Evolutionary conservation across 306 rosid genomes (phyloP).

Genomic region (Trifolium pratense): DNA sequence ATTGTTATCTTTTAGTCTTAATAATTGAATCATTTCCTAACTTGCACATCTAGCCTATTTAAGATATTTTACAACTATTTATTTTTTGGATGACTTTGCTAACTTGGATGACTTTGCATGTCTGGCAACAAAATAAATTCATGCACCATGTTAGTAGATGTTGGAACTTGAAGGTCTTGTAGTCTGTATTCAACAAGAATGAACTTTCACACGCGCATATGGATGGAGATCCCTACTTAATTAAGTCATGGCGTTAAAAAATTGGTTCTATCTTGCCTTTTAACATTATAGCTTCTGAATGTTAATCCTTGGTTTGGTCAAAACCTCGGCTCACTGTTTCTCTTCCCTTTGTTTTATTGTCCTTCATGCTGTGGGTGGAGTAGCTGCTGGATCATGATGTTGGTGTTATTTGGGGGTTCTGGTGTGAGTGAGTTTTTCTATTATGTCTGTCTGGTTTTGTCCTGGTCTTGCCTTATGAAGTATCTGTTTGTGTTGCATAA

Average conservation of each 20-base stretch:
- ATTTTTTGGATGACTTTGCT: not conserved
- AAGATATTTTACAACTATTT: conserved; percentile 14
- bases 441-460: not conserved
- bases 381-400: not conserved
- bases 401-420: not conserved
- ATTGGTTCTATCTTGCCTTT: not conserved
- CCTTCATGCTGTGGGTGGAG: conserved; percentile 4
- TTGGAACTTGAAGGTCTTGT: not conserved
- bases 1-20: conserved; percentile 22
- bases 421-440: not conserved
- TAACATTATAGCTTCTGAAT: conserved; percentile 6
- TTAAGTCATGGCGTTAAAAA: conserved; percentile 2
- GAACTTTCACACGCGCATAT: not conserved
- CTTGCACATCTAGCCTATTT: not conserved
- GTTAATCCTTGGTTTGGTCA: not conserved
- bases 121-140: not conserved
- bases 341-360: not conserved
- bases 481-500: not conserved
- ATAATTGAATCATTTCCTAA: conserved; percentile 22
- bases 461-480: not conserved
- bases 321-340: not conserved
- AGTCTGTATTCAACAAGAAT: not conserved
- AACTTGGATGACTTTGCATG: conserved; percentile 2
- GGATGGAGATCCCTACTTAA: conserved; percentile 3
- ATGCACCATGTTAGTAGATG: conserved; percentile 19